Evolutionary conservation across 2,329 filamentous ascomycete species (phyloP).

Genomic region (Hymenoscyphus fraxineus): DNA sequence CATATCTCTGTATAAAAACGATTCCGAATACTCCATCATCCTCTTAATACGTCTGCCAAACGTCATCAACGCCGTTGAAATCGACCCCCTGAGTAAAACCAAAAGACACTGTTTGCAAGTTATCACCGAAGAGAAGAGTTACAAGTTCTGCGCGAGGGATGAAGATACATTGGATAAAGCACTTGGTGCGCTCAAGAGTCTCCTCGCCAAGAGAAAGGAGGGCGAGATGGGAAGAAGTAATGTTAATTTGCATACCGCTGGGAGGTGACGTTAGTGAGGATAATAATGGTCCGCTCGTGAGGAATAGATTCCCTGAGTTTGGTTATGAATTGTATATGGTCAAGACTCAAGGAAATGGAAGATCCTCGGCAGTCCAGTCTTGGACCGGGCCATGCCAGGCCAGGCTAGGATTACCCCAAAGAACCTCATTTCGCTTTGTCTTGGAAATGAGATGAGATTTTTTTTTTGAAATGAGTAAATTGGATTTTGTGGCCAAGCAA

Average conservation of each 20-base stretch:
- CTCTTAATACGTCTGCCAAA: slow-evolving; percentile 74
- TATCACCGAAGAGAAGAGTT: slow-evolving; percentile 87
- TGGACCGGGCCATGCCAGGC: too few relatives aligned
- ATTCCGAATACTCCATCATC: slow-evolving; percentile 81
- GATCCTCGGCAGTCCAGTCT: too few relatives aligned
- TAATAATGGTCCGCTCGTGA: too few relatives aligned
- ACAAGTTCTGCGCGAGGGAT: slow-evolving; percentile 70
- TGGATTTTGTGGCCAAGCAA: too few relatives aligned
- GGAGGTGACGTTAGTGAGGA: slow-evolving; percentile 8
- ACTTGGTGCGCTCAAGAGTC: slow-evolving; percentile 86
- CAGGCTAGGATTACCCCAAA: too few relatives aligned
- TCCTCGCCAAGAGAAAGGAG: slow-evolving; percentile 68
- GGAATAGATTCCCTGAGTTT: too few relatives aligned
- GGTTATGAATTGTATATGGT: too few relatives aligned
- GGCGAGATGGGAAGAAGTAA: slow-evolving; percentile 11
- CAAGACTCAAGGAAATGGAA: too few relatives aligned
- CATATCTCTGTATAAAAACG: slow-evolving; percentile 88
- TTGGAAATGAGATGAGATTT: too few relatives aligned
- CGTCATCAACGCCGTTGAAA: slow-evolving; percentile 88
- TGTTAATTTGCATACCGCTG: background rate
- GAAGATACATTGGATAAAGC: slow-evolving; percentile 82
- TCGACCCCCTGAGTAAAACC: slow-evolving; percentile 79
- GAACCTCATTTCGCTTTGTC: too few relatives aligned
- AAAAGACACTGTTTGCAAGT: slow-evolving; percentile 88
- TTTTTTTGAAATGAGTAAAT: too few relatives aligned